phyloP scores from a whole-genome alignment of 1,284 basidiomycete species.

The Cystobasidium slooffiae region DNA sequence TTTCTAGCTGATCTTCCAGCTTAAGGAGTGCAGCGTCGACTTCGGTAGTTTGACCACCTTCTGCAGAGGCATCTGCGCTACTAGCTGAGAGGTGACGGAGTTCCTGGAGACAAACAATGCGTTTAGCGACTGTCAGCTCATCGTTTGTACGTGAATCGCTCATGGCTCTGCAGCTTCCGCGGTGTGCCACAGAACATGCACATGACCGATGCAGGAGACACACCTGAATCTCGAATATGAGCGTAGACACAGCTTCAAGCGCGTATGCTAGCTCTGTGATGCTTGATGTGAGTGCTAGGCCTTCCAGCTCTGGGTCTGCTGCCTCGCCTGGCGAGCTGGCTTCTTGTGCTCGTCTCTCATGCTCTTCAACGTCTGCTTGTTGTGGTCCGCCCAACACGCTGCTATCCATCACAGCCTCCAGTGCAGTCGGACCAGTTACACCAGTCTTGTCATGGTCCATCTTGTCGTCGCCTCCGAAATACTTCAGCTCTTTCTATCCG shows the following conservation, averaged over 20 bases:
- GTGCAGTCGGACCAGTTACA: neutral
- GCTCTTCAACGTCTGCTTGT: neutral
- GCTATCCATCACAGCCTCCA: neutral
- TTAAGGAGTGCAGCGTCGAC: constrained; percentile 79
- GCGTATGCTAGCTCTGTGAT: constrained; percentile 48
- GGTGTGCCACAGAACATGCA: neutral
- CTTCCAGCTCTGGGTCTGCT: constrained; percentile 41
- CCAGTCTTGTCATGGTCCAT: neutral
- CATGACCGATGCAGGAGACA: neutral
- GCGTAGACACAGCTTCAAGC: constrained; percentile 48
- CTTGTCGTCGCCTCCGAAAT: neutral
- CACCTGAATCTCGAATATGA: constrained; percentile 52
- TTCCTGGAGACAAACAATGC: constrained; percentile 37
- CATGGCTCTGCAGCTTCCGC: neutral
- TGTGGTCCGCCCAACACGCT: constrained; percentile 1
- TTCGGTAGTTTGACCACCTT: constrained; percentile 64
- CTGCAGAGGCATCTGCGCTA: neutral
- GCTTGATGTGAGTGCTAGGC: constrained; percentile 45
- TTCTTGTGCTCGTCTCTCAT: neutral
- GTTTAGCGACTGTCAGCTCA: neutral
- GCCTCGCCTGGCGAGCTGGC: neutral
- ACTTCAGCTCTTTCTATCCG: too few species aligned
- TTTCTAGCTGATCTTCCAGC: constrained; percentile 77
- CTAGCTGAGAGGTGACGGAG: constrained; percentile 46
- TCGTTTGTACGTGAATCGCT: neutral